A percentile compares a stretch with the other conserved stretches of the same genome.
Evolutionary conservation across 805 yeast genomes (phyloP).

Genomic region (Blastobotrys robertii): DNA sequence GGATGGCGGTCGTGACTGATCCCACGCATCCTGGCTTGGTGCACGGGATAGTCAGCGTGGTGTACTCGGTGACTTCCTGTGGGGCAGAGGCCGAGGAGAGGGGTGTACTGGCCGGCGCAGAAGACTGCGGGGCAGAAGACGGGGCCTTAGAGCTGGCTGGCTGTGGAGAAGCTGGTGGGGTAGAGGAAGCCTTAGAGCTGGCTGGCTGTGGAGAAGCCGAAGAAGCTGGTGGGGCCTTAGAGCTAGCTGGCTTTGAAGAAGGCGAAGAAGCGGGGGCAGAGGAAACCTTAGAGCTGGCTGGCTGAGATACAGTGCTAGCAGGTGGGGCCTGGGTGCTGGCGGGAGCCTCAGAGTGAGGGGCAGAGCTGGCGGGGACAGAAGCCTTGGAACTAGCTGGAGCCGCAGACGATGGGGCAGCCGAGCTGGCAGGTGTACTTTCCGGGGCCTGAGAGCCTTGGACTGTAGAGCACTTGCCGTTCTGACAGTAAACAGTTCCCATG

Average conservation of each 20-base stretch:
- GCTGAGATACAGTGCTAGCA: too few species aligned
- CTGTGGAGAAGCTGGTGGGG: neutral
- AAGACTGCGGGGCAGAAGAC: neutral
- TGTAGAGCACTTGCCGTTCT: neutral
- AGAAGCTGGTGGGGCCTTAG: too few species aligned
- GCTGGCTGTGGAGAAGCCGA: too few species aligned
- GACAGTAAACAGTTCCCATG: neutral
- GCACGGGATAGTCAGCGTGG: conserved; percentile 9
- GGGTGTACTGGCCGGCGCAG: neutral
- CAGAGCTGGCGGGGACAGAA: too few species aligned
- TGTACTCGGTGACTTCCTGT: neutral
- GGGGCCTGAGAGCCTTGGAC: neutral
- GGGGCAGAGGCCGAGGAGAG: neutral
- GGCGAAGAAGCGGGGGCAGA: too few species aligned
- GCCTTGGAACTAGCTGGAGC: neutral
- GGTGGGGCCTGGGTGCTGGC: too few species aligned
- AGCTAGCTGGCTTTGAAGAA: too few species aligned
- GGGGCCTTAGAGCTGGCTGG: neutral
- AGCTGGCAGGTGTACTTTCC: neutral
- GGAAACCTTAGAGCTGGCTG: too few species aligned
- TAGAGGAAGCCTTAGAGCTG: neutral
- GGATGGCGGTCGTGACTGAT: neutral
- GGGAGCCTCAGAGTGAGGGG: too few species aligned
- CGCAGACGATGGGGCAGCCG: neutral
- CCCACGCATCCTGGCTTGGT: conserved; percentile 5